Base-by-base conservation (phyloP, 2,329 filamentous ascomycete genomes). In the Macrophomina pseudophaseolina region DNA sequence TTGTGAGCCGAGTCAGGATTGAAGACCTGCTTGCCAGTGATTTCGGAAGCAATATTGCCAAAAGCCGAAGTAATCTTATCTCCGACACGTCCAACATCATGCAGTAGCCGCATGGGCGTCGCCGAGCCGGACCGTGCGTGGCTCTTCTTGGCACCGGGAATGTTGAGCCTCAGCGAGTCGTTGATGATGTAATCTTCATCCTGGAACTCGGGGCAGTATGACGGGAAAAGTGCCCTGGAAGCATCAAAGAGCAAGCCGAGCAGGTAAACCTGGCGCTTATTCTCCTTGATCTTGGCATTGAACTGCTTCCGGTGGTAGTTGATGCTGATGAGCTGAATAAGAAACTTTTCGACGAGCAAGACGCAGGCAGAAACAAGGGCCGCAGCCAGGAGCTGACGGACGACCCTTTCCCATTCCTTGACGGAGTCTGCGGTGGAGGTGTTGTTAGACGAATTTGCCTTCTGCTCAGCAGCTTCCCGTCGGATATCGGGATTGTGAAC, bases 11-110 rank as follows among this genome's bases (percentile, higher is more conserved):
- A 91, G 73, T 92, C 94, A 14, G 93, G 90, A 78, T 97, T 97
- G 82, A 98, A 97, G 28, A 97, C 91, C 74, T 97, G 89, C 81
- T 96, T 97, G 70, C 95, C 95, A 0, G 95, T 97, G 68, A 99
- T 94, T 74, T 98, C 95, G 2, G 92, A 92, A 1, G 95, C 94
- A 60, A 98, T 88, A 73, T 97, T 95, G 30, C 95, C 95, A 77
- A 98, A 96, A 0, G 90, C 91, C 1, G 93, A 94, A 0, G 94
- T 97, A 69, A 98, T 88, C 80, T 97, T 97, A 83, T 96, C 94
- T 73, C 94, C 94, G 65, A 97, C 84, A 28, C 93, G 89, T 48
- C 91, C 91, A 60, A 85, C 79, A 66, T 85, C 82, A 66, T 89
- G 86, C 59, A 98, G 89, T 16, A 97, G 79, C 69, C 87, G 88